These are phyloP conservation scores for Opeltia flavorubescens DNA, from an alignment of 495 filamentous ascomycete genomes.

Conservation along the genomic window DNA sequence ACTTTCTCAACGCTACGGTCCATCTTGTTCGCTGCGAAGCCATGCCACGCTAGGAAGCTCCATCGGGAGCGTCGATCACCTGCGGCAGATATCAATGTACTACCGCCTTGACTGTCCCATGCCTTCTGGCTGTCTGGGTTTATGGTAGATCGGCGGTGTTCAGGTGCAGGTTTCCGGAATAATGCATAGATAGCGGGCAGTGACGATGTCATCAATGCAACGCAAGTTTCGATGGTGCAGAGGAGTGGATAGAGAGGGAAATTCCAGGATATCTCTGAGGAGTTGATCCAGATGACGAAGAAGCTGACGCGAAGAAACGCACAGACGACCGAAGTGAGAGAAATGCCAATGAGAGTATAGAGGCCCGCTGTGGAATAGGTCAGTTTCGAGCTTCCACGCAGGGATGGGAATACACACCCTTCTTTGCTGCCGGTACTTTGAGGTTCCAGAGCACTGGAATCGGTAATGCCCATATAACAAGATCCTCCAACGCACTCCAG, in stretches of 20 bases:
- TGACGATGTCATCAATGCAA: slow-evolving; percentile 11
- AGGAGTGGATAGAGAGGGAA: slow-evolving; percentile 10
- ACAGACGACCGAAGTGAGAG: slow-evolving; percentile 7
- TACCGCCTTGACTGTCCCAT: neutral
- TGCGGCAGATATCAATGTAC: neutral
- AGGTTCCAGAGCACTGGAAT: slow-evolving; percentile 9
- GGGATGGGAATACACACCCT: neutral
- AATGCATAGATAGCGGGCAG: slow-evolving; percentile 10
- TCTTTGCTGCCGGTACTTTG: slow-evolving; percentile 2
- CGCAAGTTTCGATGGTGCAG: slow-evolving; percentile 8
- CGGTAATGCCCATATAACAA: slow-evolving; percentile 10
- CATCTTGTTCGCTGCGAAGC: neutral
- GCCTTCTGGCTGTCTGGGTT: neutral
- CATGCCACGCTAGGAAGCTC: neutral
- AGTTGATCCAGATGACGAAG: slow-evolving; percentile 6
- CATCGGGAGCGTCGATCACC: neutral
- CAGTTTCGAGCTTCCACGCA: neutral
- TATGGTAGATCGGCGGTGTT: neutral
- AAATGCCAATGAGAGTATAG: slow-evolving; percentile 7
- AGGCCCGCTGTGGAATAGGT: slow-evolving; percentile 4
- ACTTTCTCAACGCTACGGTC: neutral
- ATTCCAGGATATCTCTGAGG: slow-evolving; percentile 10
- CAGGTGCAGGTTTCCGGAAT: slow-evolving; percentile 1
- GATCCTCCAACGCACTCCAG: slow-evolving; percentile 9
- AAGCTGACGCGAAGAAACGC: slow-evolving; percentile 6